Evolutionary conservation across 768 basidiomycete genomes (phyloP).

Genomic region (Boletus rubropictus): DNA sequence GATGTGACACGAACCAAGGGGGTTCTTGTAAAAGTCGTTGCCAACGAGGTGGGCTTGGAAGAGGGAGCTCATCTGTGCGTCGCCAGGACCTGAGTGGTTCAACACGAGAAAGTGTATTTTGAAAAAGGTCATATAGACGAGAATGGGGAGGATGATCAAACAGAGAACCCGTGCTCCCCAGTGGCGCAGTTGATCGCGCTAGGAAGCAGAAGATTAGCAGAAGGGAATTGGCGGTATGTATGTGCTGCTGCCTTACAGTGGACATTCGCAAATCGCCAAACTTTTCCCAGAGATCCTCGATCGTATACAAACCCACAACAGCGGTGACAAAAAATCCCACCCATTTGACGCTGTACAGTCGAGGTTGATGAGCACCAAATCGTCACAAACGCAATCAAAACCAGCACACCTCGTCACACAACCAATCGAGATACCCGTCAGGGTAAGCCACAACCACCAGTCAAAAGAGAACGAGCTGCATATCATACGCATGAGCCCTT

Average conservation of each 20-base stretch:
- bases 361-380: neutral
- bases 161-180: constrained; percentile 84
- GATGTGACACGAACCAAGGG: constrained; percentile 54
- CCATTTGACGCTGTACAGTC: constrained; percentile 75
- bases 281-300: constrained; percentile 98
- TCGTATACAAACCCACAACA: constrained; percentile 90
- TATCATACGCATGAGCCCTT: constrained; percentile 1
- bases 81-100: constrained; percentile 91
- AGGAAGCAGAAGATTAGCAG: constrained; percentile 5
- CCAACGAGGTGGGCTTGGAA: constrained; percentile 96
- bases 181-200: constrained; percentile 86
- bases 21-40: constrained; percentile 89
- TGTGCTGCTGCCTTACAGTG: constrained; percentile 48
- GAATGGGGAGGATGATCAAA: constrained; percentile 82
- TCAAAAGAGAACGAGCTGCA: constrained; percentile 85
- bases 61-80: constrained; percentile 96
- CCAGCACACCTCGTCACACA: constrained; percentile 75
- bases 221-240: constrained; percentile 3
- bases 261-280: constrained; percentile 94
- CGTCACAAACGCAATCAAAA: neutral
- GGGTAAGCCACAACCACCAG: constrained; percentile 95
- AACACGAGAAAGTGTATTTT: constrained; percentile 94
- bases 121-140: constrained; percentile 92
- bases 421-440: constrained; percentile 93
- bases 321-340: constrained; percentile 94